A percentile compares a stretch with the other conserved stretches of the same genome.
Conservation (phyloP, 1,284 basidiomycete genomes). For the Leccinum subrobustum region DNA sequence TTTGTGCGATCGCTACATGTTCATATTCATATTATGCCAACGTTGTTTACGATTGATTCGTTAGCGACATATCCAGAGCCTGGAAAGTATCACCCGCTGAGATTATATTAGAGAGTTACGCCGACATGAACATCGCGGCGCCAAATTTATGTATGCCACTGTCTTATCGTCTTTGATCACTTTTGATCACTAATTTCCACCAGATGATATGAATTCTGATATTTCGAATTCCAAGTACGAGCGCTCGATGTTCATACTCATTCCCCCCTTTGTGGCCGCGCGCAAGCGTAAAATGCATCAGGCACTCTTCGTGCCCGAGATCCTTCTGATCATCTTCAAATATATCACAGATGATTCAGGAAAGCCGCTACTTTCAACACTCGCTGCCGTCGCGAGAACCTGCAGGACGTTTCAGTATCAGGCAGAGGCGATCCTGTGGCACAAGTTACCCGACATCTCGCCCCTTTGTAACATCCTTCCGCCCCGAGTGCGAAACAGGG, state of each 20-base stretch:
- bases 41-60: neutral
- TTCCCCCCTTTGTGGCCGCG: constrained; percentile 1
- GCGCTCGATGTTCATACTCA: constrained; percentile 4
- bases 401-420: constrained; percentile 18
- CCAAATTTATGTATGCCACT: neutral
- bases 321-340: constrained; percentile 24
- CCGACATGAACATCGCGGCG: neutral
- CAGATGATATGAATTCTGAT: neutral
- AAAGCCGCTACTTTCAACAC: constrained; percentile 13
- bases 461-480: constrained; percentile 22
- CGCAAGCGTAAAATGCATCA: constrained; percentile 14
- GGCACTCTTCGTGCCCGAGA: constrained; percentile 21
- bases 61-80: neutral
- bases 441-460: constrained; percentile 11
- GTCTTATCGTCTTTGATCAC: neutral
- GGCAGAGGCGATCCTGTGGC: constrained; percentile 23
- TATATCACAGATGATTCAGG: constrained; percentile 19
- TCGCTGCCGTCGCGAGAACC: constrained; percentile 25
- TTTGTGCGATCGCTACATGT: neutral
- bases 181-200: neutral
- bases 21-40: no score
- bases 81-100: neutral
- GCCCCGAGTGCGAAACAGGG: constrained; percentile 14
- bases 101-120: neutral
- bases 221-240: neutral